Base-by-base conservation (phyloP, 1,284 basidiomycete species). In the Serendipita sp. region DNA sequence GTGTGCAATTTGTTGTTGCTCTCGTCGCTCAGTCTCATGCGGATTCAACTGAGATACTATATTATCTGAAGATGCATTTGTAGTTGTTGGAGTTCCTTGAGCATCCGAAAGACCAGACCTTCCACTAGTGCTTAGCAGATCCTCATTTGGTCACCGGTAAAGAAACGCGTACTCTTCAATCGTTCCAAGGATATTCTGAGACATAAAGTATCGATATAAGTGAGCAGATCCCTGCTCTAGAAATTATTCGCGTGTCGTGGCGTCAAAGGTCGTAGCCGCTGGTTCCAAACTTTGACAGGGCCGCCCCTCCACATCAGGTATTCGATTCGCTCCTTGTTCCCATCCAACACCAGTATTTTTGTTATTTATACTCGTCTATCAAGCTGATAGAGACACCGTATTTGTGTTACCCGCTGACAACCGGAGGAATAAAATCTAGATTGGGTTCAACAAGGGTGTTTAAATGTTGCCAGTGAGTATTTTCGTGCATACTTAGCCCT, bases 1-100 rank as follows among this genome's bases (percentile, higher is more conserved):
- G n/a, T 67, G 63, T 42, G 68, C 67, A 22, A 62, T 64, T 17
- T 67, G 64, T 53, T 29, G 58, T 41, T 49, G 68, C 72, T 50
- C 66, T 64, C 15, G 47, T 64, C 41, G 62, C 44, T 66, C 70
- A 32, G 47, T 30, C 55, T 34, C 63, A 60, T 32, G 53, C 32
- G 53, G 53, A n/a, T 22, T 35, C 26, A 32, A 5, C 4, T 5
- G 53, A 58, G 53, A 5, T 4, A 32, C 22, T 22, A 58, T 22
- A 58, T 58, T 32, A n/a, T 58, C 34, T n/a, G 26, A n/a, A 30
- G 53, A 58, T n/a, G 53, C 32, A 17, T 58, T 58, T 58, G 53
- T 32, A n/a, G 53, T 58, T 32, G 53, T 32, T 34, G 53, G 26
- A 30, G 53, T 58, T 32, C 22, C 53, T 10, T 58, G 53, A 6